Base-by-base conservation (phyloP, 768 basidiomycete genomes). In the Lentinus tigrinus region DNA sequence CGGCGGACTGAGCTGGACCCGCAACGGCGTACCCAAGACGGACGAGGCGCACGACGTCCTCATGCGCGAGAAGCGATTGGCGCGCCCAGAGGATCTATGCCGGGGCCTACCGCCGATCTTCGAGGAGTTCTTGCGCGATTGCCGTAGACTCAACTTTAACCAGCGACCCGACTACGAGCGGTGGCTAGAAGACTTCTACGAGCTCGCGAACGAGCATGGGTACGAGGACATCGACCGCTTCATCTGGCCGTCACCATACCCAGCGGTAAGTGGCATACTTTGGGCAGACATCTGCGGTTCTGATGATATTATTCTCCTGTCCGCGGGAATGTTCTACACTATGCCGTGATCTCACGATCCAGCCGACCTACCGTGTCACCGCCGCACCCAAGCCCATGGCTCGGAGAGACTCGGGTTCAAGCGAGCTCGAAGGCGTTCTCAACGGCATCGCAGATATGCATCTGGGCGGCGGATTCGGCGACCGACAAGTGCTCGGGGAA, bases 21-120 rank as follows among this genome's bases (percentile, higher is more conserved):
- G 89, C 23, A 87, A 88, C 59, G 89, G 89, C n/a, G 81, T 91
- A 14, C 89, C 89, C 8, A 88, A 87, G 63, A 84, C 84, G 6
- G 81, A 85, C 21, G 77, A 75, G 17, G 83, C 83, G 10, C 89
- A 91, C 70, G 75, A 80, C 27, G 77, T 75, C 3, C 72, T 92
- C 16, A 90, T 85, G 53, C 78, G 77, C n/a, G 83, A 82, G 57
- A 92, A 92, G 68, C 76, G 76, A 42, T 70, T 68, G 36, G 83
- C 87, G 1, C 76, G 74, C 0, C 83, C 88, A 28, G 87, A 89
- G 63, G 80, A 84, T 38, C 75, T 92, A 24, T 91, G 88, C 58
- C 79, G 79, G 46, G 85, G 86, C 17, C 71, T 92, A 27, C 89
- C 89, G 0, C 74, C 75, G 3, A 85, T 83, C 64, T 91, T 91